Evolutionary conservation across 495 filamentous ascomycete species (phyloP), one percentile per base, ranked within the genome.

Genomic region (Hypoxylon perforatum): DNA sequence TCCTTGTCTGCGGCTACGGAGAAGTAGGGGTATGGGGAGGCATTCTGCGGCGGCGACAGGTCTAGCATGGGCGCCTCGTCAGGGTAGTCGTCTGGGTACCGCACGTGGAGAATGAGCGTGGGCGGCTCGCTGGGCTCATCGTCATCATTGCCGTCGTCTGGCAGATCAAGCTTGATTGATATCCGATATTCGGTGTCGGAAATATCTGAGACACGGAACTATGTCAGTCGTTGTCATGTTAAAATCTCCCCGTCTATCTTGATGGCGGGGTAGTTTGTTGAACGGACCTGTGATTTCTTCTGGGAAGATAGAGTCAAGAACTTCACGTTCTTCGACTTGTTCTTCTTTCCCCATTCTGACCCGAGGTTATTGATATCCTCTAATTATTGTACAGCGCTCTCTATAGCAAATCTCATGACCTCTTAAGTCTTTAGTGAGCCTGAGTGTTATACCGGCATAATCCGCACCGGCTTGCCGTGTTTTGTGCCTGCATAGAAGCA

Each of bases 271-370:
- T 58, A 68, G 47, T 56, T 52, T 23, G 15, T 28, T 10, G 22
- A 14, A 63, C 79, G 14, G 33, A 96, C 94, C 91, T 85, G 89
- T 92, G 50, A 98, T 97, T 76, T 99, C 96, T 35, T 99, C 96
- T 11, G 96, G 94, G 72, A 97, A 99, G 69, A 99, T 99, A 55
- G 93, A 96, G 72, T 94, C 92, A 65, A 99, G 91, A 55, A 99
- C 94, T 76, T 97, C 95, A 67, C 94, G 90, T 82, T 99, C 95
- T 81, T 99, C 94, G 52, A 86, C 80, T 77, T 99, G 95, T 57
- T 99, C 95, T 80, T 99, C 95, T 71, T 85, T 86, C 22, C 94
- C 94, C 95, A 97, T 98, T 9, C 66, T 87, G 55, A 60, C 65
- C 63, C 61, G 58, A 51, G 18, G 35, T 39, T 39, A 14, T 19